Conservation (phyloP, 768 basidiomycete genomes). For the Cyathus striatus region DNA sequence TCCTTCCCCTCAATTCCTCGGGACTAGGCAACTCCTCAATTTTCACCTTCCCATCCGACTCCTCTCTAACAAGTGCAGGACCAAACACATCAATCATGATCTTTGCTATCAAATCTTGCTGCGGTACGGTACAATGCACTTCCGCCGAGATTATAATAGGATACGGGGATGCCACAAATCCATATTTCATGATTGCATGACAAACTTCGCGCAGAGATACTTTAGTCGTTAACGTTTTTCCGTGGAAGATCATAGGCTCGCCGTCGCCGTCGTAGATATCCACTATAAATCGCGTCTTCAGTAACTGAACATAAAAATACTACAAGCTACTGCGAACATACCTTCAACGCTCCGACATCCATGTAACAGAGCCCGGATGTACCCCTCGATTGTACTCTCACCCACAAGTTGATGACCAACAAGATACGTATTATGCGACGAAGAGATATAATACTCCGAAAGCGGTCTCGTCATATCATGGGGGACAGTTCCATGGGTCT, state of each 20-base stretch:
- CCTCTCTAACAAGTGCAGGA: conserved; percentile 26
- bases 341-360: conserved; percentile 82
- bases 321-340: conserved; percentile 28
- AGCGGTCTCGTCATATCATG: conserved; percentile 91
- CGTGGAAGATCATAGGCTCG: conserved; percentile 86
- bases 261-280: conserved; percentile 88
- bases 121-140: conserved; percentile 73
- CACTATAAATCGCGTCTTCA: conserved; percentile 40
- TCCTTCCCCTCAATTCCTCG: conserved; percentile 71
- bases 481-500: conserved; percentile 37
- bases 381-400: conserved; percentile 76
- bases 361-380: conserved; percentile 82
- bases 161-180: conserved; percentile 85
- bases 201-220: conserved; percentile 79
- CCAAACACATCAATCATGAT: conserved; percentile 62
- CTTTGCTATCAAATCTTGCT: conserved; percentile 74
- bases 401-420: conserved; percentile 76
- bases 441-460: conserved; percentile 85
- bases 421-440: conserved; percentile 85
- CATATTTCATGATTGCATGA: conserved; percentile 81
- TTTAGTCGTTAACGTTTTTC: conserved; percentile 82
- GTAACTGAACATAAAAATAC: not conserved
- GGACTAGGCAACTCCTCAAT: conserved; percentile 78
- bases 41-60: conserved; percentile 32
- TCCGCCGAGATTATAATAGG: conserved; percentile 93